Percentiles rank a stretch among this genome's conserved stretches.
These are phyloP conservation scores for Phaffomyces thermotolerans DNA, from an alignment of 805 yeast genomes.

Conservation along the genomic window DNA sequence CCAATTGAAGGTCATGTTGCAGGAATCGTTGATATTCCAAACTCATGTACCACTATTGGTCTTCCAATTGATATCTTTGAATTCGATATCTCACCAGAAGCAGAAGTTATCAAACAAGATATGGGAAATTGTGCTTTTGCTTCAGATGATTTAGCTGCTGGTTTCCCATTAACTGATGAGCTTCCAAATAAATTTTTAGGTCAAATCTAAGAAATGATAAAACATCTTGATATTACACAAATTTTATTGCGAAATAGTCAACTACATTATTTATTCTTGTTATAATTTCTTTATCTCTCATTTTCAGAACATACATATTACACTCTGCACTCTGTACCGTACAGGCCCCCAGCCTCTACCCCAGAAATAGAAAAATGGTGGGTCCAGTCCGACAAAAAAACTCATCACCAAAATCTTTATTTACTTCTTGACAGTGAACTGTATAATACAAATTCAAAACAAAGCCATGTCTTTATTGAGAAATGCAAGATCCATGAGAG, in stretches of 20 bases:
- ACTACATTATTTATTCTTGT: too few species aligned
- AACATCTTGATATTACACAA: background rate
- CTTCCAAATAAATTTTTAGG: slow-evolving; percentile 13
- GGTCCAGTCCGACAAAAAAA: too few species aligned
- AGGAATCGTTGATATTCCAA: slow-evolving; percentile 46
- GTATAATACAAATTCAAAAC: too few species aligned
- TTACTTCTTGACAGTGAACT: too few species aligned
- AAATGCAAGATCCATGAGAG: background rate
- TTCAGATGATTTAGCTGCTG: slow-evolving; percentile 5
- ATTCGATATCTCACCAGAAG: slow-evolving; percentile 39
- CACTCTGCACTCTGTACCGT: too few species aligned
- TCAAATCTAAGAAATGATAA: background rate
- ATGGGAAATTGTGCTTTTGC: slow-evolving; percentile 36
- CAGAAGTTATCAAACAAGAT: slow-evolving; percentile 22
- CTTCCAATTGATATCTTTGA: slow-evolving; percentile 46
- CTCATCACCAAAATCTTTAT: too few species aligned
- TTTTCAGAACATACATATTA: too few species aligned
- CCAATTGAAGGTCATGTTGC: slow-evolving; percentile 48
- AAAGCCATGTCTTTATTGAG: too few species aligned
- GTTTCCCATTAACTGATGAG: slow-evolving; percentile 12
- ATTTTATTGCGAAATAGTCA: too few species aligned
- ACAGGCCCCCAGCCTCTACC: too few species aligned
- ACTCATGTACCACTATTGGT: slow-evolving; percentile 45
- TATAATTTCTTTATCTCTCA: too few species aligned
- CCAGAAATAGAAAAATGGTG: too few species aligned